A percentile compares a stretch with the other conserved stretches of the same genome.
phyloP scores from a whole-genome alignment of 805 yeast species.

The Candida sphagnicola region DNA sequence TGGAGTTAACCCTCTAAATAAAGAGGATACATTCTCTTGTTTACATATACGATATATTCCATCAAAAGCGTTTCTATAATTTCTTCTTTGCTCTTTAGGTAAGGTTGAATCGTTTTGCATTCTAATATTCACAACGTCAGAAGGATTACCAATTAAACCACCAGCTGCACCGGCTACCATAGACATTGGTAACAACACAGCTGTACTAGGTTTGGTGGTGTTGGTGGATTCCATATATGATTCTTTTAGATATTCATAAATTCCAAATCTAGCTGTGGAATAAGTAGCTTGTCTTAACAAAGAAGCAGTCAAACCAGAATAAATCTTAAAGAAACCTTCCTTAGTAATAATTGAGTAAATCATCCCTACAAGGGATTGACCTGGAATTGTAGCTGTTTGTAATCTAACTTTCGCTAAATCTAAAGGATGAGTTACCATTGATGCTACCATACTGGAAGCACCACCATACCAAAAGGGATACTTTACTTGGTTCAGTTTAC shows the following conservation, averaged over 20 bases:
- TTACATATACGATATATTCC: constrained; percentile 58
- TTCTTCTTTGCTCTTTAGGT: constrained; percentile 61
- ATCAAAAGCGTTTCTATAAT: constrained; percentile 74
- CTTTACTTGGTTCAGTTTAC: constrained; percentile 14
- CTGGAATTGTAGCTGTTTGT: constrained; percentile 71
- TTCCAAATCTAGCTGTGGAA: constrained; percentile 81
- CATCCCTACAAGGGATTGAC: constrained; percentile 60
- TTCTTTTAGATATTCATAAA: constrained; percentile 75
- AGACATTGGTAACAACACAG: constrained; percentile 65
- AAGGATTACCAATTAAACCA: constrained; percentile 83
- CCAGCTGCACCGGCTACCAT: constrained; percentile 86
- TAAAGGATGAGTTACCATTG: constrained; percentile 72
- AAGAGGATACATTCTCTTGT: constrained; percentile 57
- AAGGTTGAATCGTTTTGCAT: constrained; percentile 85
- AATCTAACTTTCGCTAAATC: constrained; percentile 84
- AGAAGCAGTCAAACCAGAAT: constrained; percentile 80
- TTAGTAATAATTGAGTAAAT: constrained; percentile 52
- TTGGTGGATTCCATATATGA: constrained; percentile 33
- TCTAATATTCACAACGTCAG: constrained; percentile 82
- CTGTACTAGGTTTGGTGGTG: constrained; percentile 49
- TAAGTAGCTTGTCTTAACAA: constrained; percentile 83
- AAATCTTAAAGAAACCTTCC: constrained; percentile 69
- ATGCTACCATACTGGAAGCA: constrained; percentile 64
- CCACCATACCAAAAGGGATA: constrained; percentile 60
- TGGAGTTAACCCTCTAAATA: constrained; percentile 74